A percentile compares a stretch with the other conserved stretches of the same genome.
Conservation (phyloP, 495 filamentous ascomycete genomes). For the Penicillium egyptiacum region DNA sequence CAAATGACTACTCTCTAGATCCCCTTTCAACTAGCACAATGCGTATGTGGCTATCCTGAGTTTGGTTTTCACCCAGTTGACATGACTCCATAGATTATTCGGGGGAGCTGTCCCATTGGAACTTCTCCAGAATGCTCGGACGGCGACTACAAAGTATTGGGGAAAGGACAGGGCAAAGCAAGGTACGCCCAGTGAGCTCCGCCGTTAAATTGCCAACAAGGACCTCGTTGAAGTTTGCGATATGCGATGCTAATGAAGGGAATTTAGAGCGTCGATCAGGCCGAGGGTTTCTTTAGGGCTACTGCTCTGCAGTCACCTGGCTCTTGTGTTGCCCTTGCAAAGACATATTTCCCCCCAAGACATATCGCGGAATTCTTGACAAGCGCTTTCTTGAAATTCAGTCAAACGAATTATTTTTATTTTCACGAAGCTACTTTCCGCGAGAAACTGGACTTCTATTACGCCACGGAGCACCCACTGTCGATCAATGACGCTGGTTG, state of each 20-base stretch:
- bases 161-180: conserved; percentile 5
- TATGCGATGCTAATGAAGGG: neutral
- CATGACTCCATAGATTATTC: conserved; percentile 13
- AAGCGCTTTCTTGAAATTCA: conserved; percentile 15
- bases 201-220: too few relatives aligned
- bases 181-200: neutral
- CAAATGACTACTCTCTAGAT: conserved; percentile 20
- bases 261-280: conserved; percentile 1
- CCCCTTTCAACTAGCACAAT: conserved; percentile 22
- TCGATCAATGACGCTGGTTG: conserved; percentile 21
- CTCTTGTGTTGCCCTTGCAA: conserved; percentile 12
- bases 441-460: conserved; percentile 16
- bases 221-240: too few relatives aligned
- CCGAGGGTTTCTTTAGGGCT: conserved; percentile 12
- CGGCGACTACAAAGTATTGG: conserved; percentile 17
- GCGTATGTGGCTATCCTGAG: conserved; percentile 11
- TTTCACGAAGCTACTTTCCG: conserved; percentile 18
- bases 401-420: conserved; percentile 21
- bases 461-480: conserved; percentile 4
- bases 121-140: conserved; percentile 17
- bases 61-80: neutral
- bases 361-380: conserved; percentile 17
- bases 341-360: conserved; percentile 15
- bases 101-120: conserved; percentile 20
- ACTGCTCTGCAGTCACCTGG: conserved; percentile 17